A percentile compares a stretch with the other conserved stretches of the same genome.
These are phyloP conservation scores for Huntiella omanensis DNA, from an alignment of 2,329 filamentous ascomycete genomes.

Conservation along the genomic window DNA sequence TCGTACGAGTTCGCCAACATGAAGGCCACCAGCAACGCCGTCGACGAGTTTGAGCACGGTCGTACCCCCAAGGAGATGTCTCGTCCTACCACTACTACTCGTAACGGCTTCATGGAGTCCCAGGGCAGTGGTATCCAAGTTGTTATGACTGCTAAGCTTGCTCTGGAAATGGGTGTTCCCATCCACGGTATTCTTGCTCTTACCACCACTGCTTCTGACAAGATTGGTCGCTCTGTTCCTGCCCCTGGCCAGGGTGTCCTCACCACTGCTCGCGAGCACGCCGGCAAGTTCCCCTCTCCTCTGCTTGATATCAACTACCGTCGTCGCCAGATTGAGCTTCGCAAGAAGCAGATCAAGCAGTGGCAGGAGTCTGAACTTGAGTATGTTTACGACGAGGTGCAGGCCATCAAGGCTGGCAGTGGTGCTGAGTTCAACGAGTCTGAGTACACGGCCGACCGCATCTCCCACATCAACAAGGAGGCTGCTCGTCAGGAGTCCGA, in stretches of 20 bases:
- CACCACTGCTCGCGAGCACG: slow-evolving; percentile 79
- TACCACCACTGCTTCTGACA: slow-evolving; percentile 92
- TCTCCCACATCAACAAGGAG: slow-evolving; percentile 68
- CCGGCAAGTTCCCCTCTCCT: slow-evolving; percentile 84
- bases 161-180: slow-evolving; percentile 94
- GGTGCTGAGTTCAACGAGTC: slow-evolving; percentile 55
- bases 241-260: slow-evolving; percentile 93
- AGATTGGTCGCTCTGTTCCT: slow-evolving; percentile 94
- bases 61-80: slow-evolving; percentile 97
- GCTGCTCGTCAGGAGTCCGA: slow-evolving; percentile 84
- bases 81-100: slow-evolving; percentile 84
- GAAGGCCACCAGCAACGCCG: slow-evolving; percentile 96
- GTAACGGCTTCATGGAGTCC: slow-evolving; percentile 98
- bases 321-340: slow-evolving; percentile 80
- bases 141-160: slow-evolving; percentile 93
- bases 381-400: slow-evolving; percentile 80
- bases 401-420: slow-evolving; percentile 70
- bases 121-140: slow-evolving; percentile 97
- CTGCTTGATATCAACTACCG: slow-evolving; percentile 96
- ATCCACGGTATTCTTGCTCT: slow-evolving; percentile 90
- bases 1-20: slow-evolving; percentile 99
- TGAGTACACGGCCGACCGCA: slow-evolving; percentile 72
- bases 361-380: slow-evolving; percentile 93
- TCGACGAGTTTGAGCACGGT: slow-evolving; percentile 89
- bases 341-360: slow-evolving; percentile 83